phyloP scores from a whole-genome alignment of 148 eudicot species.

The Fagopyrum esculentum region DNA sequence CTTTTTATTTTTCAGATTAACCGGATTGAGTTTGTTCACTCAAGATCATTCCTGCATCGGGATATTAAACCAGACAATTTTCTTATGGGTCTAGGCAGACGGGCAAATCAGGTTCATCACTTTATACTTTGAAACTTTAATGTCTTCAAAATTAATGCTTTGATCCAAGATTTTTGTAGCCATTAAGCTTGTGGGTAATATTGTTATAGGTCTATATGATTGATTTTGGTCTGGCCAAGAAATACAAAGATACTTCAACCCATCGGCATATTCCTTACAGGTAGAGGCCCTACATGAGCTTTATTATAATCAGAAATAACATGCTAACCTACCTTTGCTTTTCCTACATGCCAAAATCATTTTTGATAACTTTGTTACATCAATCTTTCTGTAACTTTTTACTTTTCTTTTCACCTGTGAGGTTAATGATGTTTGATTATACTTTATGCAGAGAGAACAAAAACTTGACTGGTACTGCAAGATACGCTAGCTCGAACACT shows the following conservation, averaged over 20 bases:
- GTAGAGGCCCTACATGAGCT: conserved; percentile 28
- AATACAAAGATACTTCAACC: conserved; percentile 69
- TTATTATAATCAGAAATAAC: background rate
- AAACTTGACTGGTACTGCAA: conserved; percentile 94
- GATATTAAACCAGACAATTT: conserved; percentile 98
- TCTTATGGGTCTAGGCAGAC: conserved; percentile 91
- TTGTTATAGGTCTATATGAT: conserved; percentile 58
- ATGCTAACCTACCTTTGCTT: background rate
- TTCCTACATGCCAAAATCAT: background rate
- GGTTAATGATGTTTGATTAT: background rate
- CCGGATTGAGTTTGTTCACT: conserved; percentile 82
- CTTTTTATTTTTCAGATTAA: conserved; percentile 47
- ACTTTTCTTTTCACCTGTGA: background rate
- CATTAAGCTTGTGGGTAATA: conserved; percentile 7
- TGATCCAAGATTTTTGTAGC: background rate
- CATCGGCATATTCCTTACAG: conserved; percentile 97
- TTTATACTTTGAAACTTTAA: background rate
- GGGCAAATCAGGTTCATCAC: conserved; percentile 78
- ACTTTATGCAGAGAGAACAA: conserved; percentile 71
- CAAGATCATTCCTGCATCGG: conserved; percentile 82
- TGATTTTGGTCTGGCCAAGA: conserved; percentile 96
- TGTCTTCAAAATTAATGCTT: background rate
- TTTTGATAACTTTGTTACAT: background rate
- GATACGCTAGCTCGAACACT: conserved; percentile 95
- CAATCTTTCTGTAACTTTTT: background rate